Evolutionary conservation across 495 filamentous ascomycete species (phyloP), one percentile per base, ranked within the genome.

Genomic region (Ascobolus immersus): DNA sequence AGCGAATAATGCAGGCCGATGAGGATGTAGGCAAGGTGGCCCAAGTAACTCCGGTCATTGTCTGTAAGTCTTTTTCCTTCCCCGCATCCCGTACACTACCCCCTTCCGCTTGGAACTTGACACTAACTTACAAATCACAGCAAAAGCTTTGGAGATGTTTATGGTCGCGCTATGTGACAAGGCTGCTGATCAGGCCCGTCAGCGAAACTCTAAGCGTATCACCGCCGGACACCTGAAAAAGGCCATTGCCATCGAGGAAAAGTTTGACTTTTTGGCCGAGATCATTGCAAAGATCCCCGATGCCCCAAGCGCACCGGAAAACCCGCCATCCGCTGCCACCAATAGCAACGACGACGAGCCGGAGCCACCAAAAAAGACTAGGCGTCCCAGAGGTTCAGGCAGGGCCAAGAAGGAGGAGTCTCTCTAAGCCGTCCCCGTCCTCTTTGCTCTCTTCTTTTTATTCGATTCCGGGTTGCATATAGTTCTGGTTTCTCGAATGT

Each of bases 1-100:
- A 99, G 65, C 73, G 86, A 33, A 94, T 99, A 40, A 94, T 99
- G 86, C 86, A 99, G 54, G 86, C 86, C 5, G 86, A 99, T 48
- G 86, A 99, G 47, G 86, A 99, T 54, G 82, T 99, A 2, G 86
- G 86, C 25, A 99, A 99, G 56, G 89, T 99, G 3, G 80, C 86
- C 5, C 89, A 94, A 54, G 84, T 92, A 15, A 90, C 82, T 4
- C 82, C 82, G 2, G 81, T 89, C 44, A 81, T 77, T 30, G 82
- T 93, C 33, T 79, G 80, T 71, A 65, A 38, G 66, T 70, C 26
- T 25, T 9, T 17, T 20, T 34, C 13, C 32, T 27, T 15, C 27
- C n/a, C 36, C 12, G 28, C 33, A 38, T 38, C 11, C 28, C 19
- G n/a, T 17, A 20, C 26, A 12, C 14, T 8, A 31, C 4, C 18